Percentiles rank a stretch among this genome's conserved stretches.
phyloP scores from a whole-genome alignment of 257 asterid genomes.

The Nicotiana paniculata region DNA sequence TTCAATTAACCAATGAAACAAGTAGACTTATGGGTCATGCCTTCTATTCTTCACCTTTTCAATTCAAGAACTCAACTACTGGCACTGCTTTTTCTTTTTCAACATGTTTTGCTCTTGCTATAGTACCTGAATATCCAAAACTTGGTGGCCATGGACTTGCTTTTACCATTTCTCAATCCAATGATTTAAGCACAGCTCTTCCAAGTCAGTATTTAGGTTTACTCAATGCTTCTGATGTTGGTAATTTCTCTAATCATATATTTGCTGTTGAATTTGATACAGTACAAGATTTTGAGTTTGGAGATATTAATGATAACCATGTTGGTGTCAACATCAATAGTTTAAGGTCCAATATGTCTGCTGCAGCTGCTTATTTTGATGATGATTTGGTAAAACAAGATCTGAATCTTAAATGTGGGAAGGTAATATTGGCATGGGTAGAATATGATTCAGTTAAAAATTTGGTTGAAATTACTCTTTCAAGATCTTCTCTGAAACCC shows the following conservation, averaged over 20 bases:
- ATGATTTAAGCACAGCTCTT: constrained; percentile 25
- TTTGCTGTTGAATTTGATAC: constrained; percentile 74
- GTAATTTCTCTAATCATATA: constrained; percentile 47
- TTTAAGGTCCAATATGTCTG: constrained; percentile 41
- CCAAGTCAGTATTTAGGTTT: constrained; percentile 73
- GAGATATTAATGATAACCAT: constrained; percentile 54
- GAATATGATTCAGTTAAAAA: constrained; percentile 44
- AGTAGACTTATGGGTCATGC: constrained; percentile 45
- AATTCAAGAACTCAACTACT: constrained; percentile 43
- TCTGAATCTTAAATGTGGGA: constrained; percentile 46
- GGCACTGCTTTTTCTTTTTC: constrained; percentile 47
- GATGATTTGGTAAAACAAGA: constrained; percentile 19
- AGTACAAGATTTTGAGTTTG: constrained; percentile 56
- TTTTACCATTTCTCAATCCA: constrained; percentile 35
- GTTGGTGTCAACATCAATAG: constrained; percentile 52
- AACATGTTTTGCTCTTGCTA: constrained; percentile 46
- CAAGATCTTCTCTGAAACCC: constrained; percentile 40
- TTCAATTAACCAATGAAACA: constrained; percentile 47
- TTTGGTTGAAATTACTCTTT: constrained; percentile 38
- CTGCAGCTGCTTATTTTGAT: constrained; percentile 35
- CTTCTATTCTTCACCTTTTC: constrained; percentile 38
- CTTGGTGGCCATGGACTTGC: constrained; percentile 84
- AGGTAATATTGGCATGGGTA: constrained; percentile 50
- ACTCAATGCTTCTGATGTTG: constrained; percentile 35
- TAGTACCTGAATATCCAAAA: constrained; percentile 55